Percentiles rank a stretch among this genome's conserved stretches.
Evolutionary conservation across 306 rosid species (phyloP).

Genomic region (Macrotyloma uniflorum): DNA sequence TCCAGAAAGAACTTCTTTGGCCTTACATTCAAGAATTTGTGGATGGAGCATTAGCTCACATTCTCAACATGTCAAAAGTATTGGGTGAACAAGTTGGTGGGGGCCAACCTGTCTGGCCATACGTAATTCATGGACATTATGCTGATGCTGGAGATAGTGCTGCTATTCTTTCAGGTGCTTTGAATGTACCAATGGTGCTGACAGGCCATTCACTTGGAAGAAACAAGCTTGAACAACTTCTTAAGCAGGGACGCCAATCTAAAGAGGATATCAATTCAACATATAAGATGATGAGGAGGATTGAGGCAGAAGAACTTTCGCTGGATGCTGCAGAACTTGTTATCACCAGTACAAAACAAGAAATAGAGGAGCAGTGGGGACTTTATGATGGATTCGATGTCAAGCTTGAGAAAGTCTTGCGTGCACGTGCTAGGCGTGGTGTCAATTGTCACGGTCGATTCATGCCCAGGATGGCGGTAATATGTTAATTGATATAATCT

Average conservation of each 20-base stretch:
- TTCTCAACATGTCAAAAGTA: slow-evolving; percentile 90
- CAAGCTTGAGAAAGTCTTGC: slow-evolving; percentile 85
- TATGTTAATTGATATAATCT: neutral
- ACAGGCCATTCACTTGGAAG: slow-evolving; percentile 95
- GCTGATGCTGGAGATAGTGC: slow-evolving; percentile 95
- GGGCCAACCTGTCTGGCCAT: slow-evolving; percentile 89
- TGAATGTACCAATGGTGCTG: slow-evolving; percentile 87
- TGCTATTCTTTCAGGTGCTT: slow-evolving; percentile 93
- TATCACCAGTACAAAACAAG: slow-evolving; percentile 91
- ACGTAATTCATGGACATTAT: slow-evolving; percentile 90
- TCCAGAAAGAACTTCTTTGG: slow-evolving; percentile 87
- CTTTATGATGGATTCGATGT: slow-evolving; percentile 93
- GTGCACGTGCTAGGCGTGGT: slow-evolving; percentile 85
- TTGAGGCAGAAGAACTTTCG: slow-evolving; percentile 88
- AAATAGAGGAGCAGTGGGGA: slow-evolving; percentile 95
- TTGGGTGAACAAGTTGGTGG: slow-evolving; percentile 86
- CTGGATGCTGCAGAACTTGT: slow-evolving; percentile 94
- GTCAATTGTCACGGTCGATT: slow-evolving; percentile 84
- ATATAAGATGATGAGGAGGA: slow-evolving; percentile 88
- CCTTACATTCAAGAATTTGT: slow-evolving; percentile 88
- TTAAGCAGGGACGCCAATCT: slow-evolving; percentile 90
- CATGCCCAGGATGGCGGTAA: slow-evolving; percentile 98
- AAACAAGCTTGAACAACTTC: slow-evolving; percentile 90
- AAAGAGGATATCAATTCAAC: slow-evolving; percentile 89
- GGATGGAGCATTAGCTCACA: slow-evolving; percentile 89